A percentile compares a stretch with the other conserved stretches of the same genome.
phyloP scores from a whole-genome alignment of 495 filamentous ascomycete species.

The Aspergillus bertholletiae region DNA sequence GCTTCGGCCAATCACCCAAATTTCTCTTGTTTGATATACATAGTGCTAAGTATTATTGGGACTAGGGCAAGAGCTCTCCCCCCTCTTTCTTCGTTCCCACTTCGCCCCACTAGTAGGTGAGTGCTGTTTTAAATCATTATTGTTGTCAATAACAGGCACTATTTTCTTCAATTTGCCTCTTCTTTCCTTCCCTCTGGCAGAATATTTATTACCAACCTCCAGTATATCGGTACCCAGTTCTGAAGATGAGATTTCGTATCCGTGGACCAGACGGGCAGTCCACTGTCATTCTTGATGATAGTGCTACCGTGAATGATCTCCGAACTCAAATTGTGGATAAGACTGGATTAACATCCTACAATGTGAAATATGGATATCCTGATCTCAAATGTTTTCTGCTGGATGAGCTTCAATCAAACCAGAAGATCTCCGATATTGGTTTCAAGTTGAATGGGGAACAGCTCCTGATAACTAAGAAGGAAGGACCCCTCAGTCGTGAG shows the following conservation, averaged over 20 bases:
- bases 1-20: too few species aligned
- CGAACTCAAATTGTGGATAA: constrained; percentile 49
- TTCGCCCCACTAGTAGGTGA: not conserved
- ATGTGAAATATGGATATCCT: constrained; percentile 87
- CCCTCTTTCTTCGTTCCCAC: not conserved
- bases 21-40: too few species aligned
- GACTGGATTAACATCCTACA: constrained; percentile 52
- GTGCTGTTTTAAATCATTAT: not conserved
- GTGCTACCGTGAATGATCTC: constrained; percentile 63
- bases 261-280: constrained; percentile 60
- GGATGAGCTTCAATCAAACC: constrained; percentile 41
- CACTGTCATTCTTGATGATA: constrained; percentile 60
- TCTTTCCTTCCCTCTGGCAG: not conserved
- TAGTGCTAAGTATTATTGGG: not conserved
- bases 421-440: constrained; percentile 49
- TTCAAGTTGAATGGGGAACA: constrained; percentile 79
- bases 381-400: constrained; percentile 62
- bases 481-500: constrained; percentile 25
- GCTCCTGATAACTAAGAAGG: constrained; percentile 60
- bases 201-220: not conserved
- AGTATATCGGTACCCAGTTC: not conserved
- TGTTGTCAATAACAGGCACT: too few species aligned
- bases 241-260: constrained; percentile 58
- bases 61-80: not conserved
- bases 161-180: too few species aligned